Percentiles rank a stretch among this genome's conserved stretches.
phyloP scores from a whole-genome alignment of 192 early-diverging fungal species.

The Backusella circina region DNA sequence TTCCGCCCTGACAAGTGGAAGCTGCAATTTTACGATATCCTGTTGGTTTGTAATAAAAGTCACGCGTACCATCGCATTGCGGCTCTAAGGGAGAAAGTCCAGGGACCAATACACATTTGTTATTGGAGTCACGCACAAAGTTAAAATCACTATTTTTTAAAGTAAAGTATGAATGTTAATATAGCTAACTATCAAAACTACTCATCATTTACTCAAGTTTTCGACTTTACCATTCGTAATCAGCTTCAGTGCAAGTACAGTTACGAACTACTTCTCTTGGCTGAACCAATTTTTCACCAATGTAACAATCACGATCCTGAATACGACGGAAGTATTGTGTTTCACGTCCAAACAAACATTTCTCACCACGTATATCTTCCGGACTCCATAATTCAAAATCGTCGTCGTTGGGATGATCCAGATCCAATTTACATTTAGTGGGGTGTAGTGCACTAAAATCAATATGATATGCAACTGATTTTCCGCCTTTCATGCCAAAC shows the following conservation, averaged over 20 bases:
- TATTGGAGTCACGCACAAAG: constrained; percentile 63
- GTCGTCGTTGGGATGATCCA: constrained; percentile 42
- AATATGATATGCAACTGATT: constrained; percentile 42
- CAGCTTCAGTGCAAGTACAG: constrained; percentile 73
- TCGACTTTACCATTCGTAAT: constrained; percentile 76
- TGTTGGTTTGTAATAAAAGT: constrained; percentile 69
- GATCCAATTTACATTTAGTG: constrained; percentile 34
- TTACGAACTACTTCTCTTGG: constrained; percentile 48
- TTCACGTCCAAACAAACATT: constrained; percentile 65
- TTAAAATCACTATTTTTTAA: constrained; percentile 58
- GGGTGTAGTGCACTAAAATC: constrained; percentile 45
- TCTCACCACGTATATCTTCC: constrained; percentile 44
- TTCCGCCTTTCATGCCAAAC: constrained; percentile 54
- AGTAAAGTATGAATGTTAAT: neutral
- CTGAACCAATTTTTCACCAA: constrained; percentile 68
- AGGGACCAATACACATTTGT: constrained; percentile 62
- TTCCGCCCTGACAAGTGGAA: constrained; percentile 77
- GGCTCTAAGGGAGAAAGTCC: constrained; percentile 52
- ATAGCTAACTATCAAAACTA: neutral
- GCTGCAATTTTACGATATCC: constrained; percentile 85
- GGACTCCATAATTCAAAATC: constrained; percentile 74
- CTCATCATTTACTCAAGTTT: neutral
- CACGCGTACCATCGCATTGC: constrained; percentile 50
- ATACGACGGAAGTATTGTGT: constrained; percentile 71
- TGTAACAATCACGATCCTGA: constrained; percentile 61